phyloP scores from a whole-genome alignment of 108 stramenopile genomes.

The Discostella pseudostelligera region DNA sequence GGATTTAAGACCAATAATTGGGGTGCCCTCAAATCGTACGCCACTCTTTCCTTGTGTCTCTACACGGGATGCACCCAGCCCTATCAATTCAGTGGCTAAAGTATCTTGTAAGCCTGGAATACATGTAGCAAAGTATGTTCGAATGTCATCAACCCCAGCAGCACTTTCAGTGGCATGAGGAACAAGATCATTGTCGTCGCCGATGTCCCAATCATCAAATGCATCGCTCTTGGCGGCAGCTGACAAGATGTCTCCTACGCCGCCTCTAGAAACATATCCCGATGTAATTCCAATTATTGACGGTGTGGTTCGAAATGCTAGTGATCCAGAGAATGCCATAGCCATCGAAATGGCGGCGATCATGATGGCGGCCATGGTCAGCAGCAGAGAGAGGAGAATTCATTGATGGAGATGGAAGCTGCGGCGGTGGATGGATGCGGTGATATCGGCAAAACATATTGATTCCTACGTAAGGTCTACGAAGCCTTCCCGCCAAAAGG shows the following conservation, averaged over 20 bases:
- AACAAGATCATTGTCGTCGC: slow-evolving; percentile 6
- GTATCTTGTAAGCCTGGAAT: slow-evolving; percentile 65
- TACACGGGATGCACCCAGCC: slow-evolving; percentile 46
- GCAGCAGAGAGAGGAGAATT: too few species aligned
- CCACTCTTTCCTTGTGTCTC: slow-evolving; percentile 29
- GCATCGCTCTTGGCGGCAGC: too few species aligned
- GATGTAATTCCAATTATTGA: neutral
- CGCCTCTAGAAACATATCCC: neutral
- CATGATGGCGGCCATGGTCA: neutral
- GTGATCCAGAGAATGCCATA: neutral
- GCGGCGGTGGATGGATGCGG: too few species aligned
- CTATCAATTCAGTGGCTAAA: slow-evolving; percentile 57
- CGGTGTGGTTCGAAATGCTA: neutral
- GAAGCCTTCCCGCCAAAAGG: too few species aligned
- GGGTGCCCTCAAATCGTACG: slow-evolving; percentile 27
- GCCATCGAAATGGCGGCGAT: neutral
- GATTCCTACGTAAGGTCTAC: too few species aligned
- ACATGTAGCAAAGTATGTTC: slow-evolving; percentile 45
- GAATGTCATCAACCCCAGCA: slow-evolving; percentile 5
- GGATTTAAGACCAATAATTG: slow-evolving; percentile 50
- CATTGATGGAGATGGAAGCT: too few species aligned
- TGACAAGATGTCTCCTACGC: too few species aligned
- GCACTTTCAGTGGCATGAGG: neutral
- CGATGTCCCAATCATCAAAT: slow-evolving; percentile 23
- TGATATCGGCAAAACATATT: too few species aligned